A percentile compares a stretch with the other conserved stretches of the same genome.
phyloP scores from a whole-genome alignment of 1,139 yeast species.

The Trichomonascaceae sp. region DNA sequence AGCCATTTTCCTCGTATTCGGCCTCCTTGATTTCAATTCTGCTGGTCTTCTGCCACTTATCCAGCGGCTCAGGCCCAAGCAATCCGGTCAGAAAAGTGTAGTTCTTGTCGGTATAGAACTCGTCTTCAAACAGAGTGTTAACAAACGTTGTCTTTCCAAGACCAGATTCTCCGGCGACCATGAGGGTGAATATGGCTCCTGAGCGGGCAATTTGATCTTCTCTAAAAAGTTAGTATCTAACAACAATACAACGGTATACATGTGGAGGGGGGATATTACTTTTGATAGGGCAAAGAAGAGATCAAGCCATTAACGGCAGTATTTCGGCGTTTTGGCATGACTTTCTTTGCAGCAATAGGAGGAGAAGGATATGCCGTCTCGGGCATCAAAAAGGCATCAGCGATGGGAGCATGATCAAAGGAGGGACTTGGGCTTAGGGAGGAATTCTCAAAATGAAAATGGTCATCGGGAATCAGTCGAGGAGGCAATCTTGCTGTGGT shows the following conservation, averaged over 20 bases:
- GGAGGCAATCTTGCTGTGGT: background rate
- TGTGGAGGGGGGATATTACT: slow-evolving; percentile 32
- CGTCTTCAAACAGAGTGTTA: slow-evolving; percentile 59
- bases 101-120: slow-evolving; percentile 29
- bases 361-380: background rate
- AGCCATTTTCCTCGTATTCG: slow-evolving; percentile 46
- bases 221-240: slow-evolving; percentile 30
- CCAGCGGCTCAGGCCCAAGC: slow-evolving; percentile 4
- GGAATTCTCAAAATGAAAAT: background rate
- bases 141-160: slow-evolving; percentile 82
- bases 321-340: background rate
- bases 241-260: background rate
- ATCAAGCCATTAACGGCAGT: slow-evolving; percentile 30
- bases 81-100: slow-evolving; percentile 1
- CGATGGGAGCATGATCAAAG: background rate
- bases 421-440: background rate
- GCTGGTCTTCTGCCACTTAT: slow-evolving; percentile 32
- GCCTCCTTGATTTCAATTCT: slow-evolving; percentile 37
- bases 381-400: background rate
- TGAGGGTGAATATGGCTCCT: slow-evolving; percentile 79
- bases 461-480: background rate
- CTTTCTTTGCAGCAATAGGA: background rate
- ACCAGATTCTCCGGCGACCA: slow-evolving; percentile 93
- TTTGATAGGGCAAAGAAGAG: slow-evolving; percentile 78
- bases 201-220: slow-evolving; percentile 71